A percentile compares a stretch with the other conserved stretches of the same genome.
Evolutionary conservation across 352 stramenopile species (phyloP).

Genomic region (Phytophthora crassamura): DNA sequence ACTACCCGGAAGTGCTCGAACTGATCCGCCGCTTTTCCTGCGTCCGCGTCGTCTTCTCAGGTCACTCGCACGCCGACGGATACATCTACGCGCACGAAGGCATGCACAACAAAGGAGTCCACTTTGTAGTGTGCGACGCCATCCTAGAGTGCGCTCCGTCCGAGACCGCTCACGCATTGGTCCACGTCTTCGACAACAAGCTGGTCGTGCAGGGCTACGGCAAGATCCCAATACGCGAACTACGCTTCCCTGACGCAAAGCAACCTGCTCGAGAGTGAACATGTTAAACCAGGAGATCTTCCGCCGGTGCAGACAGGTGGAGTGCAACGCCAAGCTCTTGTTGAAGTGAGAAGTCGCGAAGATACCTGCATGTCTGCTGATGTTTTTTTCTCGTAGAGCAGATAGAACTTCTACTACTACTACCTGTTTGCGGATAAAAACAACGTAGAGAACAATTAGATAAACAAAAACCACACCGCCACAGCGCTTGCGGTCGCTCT

Average conservation of each 20-base stretch:
- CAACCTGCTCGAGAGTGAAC: conserved; percentile 2
- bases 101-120: conserved; percentile 51
- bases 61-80: conserved; percentile 71
- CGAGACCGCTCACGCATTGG: conserved; percentile 67
- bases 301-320: not conserved
- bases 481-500: conserved; percentile 23
- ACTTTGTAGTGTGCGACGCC: conserved; percentile 75
- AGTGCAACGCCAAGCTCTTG: not conserved
- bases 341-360: conserved; percentile 11
- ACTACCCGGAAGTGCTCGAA: conserved; percentile 72
- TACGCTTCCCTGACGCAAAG: conserved; percentile 41
- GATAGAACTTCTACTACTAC: no score
- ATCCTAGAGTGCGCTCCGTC: conserved; percentile 69
- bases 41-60: conserved; percentile 74
- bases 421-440: no score
- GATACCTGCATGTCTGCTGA: no score
- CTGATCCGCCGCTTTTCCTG: conserved; percentile 49
- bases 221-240: conserved; percentile 64
- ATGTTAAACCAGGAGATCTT: conserved; percentile 8
- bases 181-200: conserved; percentile 63
- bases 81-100: conserved; percentile 49
- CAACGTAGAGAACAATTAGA: conserved; percentile 3
- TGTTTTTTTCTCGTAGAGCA: no score
- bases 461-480: conserved; percentile 11
- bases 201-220: conserved; percentile 64